Base-by-base conservation (phyloP, 805 yeast genomes). In the Kodamaea hsintzibuensis region DNA sequence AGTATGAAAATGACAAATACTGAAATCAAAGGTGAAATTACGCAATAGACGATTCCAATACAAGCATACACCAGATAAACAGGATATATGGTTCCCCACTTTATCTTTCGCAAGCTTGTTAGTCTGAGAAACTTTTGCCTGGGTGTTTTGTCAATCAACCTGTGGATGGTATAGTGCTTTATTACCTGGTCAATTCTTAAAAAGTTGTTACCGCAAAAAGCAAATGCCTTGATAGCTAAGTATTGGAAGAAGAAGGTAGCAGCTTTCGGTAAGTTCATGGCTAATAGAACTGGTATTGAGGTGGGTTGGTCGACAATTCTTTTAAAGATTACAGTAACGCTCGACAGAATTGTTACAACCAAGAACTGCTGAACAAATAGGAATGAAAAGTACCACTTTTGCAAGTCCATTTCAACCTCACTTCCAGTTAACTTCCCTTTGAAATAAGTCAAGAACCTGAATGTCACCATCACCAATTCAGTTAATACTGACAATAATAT, bases 161-260 rank as follows among this genome's bases (percentile, higher is more conserved):
- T 70, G 52, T 73, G 58, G 65, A 70, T 4, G 7, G 79, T 64
- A 35, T 64, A 59, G 37, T 73, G 72, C 19, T 72, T 64, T 3
- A 82, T 55, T 42, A 91, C 73, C 16, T 77, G 80, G 51, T 77
- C 80, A 14, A 83, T 70, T 61, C 88, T 85, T 39, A 91, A 63
- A 42, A 92, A 74, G 55, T 84, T 84, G 54, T 82, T 83, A 0
- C 96, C 96, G 57, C 87, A 82, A 52, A 88, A 83, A 1, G 92
- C 82, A 53, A 91, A 71, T 0, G 96, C 93, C 68, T 88, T 85
- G 35, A 91, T 75, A 0, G 89, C 71, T 39, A 91, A 73, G 62
- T 86, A 90, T 2, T 92, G 88, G 66, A 86, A 86, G 71, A 91
- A 92, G 64, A 92, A 91, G 44, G 86, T 89, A 0, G 97, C 86